Evolutionary conservation across 306 rosid species (phyloP).

Genomic region (Fragaria iinumae): DNA sequence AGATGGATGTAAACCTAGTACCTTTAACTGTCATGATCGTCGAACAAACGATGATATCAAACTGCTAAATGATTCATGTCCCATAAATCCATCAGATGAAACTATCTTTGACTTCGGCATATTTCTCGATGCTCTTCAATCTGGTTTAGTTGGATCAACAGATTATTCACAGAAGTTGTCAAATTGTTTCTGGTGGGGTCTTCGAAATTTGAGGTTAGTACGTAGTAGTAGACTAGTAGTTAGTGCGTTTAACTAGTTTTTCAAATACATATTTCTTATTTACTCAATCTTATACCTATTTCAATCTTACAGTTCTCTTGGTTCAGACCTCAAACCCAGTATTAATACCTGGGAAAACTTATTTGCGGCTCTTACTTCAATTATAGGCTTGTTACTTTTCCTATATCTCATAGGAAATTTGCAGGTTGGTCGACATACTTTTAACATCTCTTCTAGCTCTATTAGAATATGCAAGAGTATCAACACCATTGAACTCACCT

Average conservation of each 20-base stretch:
- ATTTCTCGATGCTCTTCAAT: conserved; percentile 26
- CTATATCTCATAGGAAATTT: conserved; percentile 18
- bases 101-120: conserved; percentile 26
- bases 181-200: conserved; percentile 40
- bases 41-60: not conserved
- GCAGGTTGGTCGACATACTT: conserved; percentile 14
- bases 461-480: too few relatives aligned
- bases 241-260: too few relatives aligned
- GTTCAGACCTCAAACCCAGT: conserved; percentile 29
- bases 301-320: conserved; percentile 10
- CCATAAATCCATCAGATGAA: not conserved
- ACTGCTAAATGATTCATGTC: not conserved
- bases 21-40: not conserved
- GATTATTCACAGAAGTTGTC: conserved; percentile 22
- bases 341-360: conserved; percentile 24
- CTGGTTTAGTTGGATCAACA: conserved; percentile 14
- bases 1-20: not conserved
- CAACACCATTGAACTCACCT: too few relatives aligned
- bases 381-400: conserved; percentile 23
- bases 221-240: too few relatives aligned
- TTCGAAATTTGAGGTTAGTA: conserved; percentile 34
- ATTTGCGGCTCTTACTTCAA: conserved; percentile 18
- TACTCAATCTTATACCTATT: too few relatives aligned
- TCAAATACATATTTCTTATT: too few relatives aligned
- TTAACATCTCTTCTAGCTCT: too few relatives aligned